These are phyloP conservation scores for Papiliotrema fonsecae DNA, from an alignment of 1,284 basidiomycete genomes.

Conservation along the genomic window DNA sequence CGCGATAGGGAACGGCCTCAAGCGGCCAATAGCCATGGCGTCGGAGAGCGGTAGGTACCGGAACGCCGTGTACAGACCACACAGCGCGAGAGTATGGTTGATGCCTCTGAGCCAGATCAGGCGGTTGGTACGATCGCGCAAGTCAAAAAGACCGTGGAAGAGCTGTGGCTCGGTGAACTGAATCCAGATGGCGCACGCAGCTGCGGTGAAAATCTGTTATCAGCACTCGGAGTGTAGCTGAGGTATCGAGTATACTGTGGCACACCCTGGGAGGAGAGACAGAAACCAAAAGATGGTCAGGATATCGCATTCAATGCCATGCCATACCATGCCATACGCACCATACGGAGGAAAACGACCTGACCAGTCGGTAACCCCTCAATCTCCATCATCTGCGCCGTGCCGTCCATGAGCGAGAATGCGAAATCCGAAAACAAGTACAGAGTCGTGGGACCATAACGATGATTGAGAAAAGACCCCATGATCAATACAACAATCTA, in stretches of 20 bases:
- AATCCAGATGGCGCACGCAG: not conserved
- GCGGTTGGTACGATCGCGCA: not conserved
- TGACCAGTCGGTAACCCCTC: not conserved
- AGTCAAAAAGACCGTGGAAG: not conserved
- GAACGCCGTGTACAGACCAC: not conserved
- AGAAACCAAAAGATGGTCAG: no score
- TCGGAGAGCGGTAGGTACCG: not conserved
- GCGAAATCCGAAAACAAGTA: not conserved
- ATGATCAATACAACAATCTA: no score
- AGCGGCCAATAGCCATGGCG: not conserved
- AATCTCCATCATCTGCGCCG: not conserved
- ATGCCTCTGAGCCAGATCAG: not conserved
- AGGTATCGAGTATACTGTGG: not conserved
- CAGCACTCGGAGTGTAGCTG: not conserved
- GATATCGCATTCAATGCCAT: no score
- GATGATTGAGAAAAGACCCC: no score
- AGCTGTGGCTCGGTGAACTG: not conserved
- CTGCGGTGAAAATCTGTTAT: not conserved
- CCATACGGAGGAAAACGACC: not conserved
- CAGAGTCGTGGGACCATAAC: not conserved
- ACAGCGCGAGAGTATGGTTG: not conserved
- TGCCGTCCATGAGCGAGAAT: not conserved
- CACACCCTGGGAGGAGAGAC: no score
- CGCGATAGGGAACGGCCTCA: not conserved
- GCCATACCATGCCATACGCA: not conserved